A percentile compares a stretch with the other conserved stretches of the same genome.
phyloP scores from a whole-genome alignment of 2,329 filamentous ascomycete species.

The Aspergillus ruber region DNA sequence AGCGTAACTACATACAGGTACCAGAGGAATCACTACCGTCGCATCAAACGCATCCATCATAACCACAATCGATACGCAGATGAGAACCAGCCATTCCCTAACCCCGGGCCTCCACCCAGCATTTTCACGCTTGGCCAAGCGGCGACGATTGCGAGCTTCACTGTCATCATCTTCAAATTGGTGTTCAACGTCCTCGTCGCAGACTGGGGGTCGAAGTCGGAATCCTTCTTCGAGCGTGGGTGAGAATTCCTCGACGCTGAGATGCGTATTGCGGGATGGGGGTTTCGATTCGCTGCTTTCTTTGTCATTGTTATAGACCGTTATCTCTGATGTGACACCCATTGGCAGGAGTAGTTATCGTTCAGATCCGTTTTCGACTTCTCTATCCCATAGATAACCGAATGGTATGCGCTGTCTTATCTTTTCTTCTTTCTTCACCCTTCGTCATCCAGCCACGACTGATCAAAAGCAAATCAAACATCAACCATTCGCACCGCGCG shows the following conservation, averaged over 20 bases:
- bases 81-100: slow-evolving; percentile 37
- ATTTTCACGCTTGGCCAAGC: background rate
- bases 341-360: background rate
- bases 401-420: background rate
- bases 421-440: background rate
- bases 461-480: background rate
- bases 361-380: background rate
- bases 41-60: slow-evolving; percentile 47
- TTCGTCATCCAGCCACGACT: background rate
- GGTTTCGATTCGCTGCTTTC: no score
- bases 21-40: slow-evolving; percentile 41
- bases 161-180: background rate
- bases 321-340: background rate
- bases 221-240: background rate
- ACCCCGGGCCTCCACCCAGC: slow-evolving; percentile 32
- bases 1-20: slow-evolving; percentile 32
- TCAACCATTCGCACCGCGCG: background rate
- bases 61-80: slow-evolving; percentile 38
- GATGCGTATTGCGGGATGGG: background rate
- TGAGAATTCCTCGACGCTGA: background rate
- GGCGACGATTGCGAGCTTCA: background rate
- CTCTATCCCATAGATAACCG: background rate
- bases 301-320: background rate
- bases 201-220: background rate
- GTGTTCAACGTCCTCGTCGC: background rate